phyloP scores from a whole-genome alignment of 2,329 filamentous ascomycete species.

The Botrytis cinerea region DNA sequence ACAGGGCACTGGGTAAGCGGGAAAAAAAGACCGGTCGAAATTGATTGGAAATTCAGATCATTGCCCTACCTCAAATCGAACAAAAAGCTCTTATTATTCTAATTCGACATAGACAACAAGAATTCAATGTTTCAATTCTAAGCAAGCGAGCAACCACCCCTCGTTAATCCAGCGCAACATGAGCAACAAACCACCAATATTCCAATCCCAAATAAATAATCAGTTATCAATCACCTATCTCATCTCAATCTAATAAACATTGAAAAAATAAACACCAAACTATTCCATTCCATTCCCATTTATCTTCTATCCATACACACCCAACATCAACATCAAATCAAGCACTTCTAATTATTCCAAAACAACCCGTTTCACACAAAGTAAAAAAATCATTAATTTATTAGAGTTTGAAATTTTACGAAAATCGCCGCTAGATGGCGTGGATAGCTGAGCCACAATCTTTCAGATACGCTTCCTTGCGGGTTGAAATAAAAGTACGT shows the following conservation, averaged over 20 bases:
- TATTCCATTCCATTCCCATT: neutral
- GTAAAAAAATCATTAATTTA: neutral
- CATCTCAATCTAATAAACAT: neutral
- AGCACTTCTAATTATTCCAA: neutral
- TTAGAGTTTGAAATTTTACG: neutral
- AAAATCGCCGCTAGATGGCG: neutral
- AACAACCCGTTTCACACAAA: neutral
- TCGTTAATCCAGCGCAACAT: too few species aligned
- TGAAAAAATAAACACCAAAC: too few species aligned
- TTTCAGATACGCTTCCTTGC: neutral
- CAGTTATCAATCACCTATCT: too few species aligned
- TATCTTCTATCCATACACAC: neutral
- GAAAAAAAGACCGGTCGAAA: neutral
- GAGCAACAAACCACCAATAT: too few species aligned
- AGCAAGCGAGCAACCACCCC: neutral
- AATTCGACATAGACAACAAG: neutral
- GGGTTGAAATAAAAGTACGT: too few species aligned
- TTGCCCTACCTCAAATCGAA: neutral
- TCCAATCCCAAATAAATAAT: too few species aligned
- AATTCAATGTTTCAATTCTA: neutral
- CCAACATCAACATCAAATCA: neutral
- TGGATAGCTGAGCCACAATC: neutral
- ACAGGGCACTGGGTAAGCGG: neutral
- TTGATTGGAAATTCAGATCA: neutral
- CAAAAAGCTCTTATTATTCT: neutral